phyloP scores from a whole-genome alignment of 805 yeast genomes.

The Pichia manshurica region DNA sequence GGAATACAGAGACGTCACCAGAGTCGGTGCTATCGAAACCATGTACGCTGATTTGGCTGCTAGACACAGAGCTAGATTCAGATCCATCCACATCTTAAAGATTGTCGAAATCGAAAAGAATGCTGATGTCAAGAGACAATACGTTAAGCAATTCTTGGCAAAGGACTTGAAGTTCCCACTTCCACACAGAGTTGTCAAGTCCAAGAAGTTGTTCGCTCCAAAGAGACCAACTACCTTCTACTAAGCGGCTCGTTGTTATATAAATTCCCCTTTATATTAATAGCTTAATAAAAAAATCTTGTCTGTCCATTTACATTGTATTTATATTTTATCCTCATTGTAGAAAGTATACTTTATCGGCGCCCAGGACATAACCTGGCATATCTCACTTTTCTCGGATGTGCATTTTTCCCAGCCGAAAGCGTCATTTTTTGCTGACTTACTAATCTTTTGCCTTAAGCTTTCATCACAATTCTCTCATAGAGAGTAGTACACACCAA shows the following conservation, averaged over 20 bases:
- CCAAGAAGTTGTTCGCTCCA: conserved; percentile 81
- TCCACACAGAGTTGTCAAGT: conserved; percentile 97
- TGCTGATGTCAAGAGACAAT: conserved; percentile 98
- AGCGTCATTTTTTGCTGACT: no score
- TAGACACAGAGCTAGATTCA: conserved; percentile 99
- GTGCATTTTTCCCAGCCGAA: no score
- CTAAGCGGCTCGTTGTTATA: conserved; percentile 38
- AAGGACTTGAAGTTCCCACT: conserved; percentile 98
- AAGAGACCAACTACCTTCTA: conserved; percentile 97
- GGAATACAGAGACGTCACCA: conserved; percentile 99
- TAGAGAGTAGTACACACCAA: no score
- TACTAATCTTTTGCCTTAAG: no score
- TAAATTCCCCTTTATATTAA: conserved; percentile 11
- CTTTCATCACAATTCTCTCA: no score
- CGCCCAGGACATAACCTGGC: no score
- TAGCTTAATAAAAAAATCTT: conserved; percentile 14
- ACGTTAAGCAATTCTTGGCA: conserved; percentile 93
- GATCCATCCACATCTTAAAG: conserved; percentile 98
- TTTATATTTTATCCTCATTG: no score
- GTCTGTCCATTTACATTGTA: conserved; percentile 5
- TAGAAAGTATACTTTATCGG: no score
- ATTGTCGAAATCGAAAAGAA: conserved; percentile 98
- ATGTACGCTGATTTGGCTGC: conserved; percentile 99
- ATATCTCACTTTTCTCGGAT: no score
- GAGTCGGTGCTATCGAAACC: conserved; percentile 97